These are phyloP conservation scores for Leccinum boreale DNA, from an alignment of 768 basidiomycete genomes.

Conservation along the genomic window DNA sequence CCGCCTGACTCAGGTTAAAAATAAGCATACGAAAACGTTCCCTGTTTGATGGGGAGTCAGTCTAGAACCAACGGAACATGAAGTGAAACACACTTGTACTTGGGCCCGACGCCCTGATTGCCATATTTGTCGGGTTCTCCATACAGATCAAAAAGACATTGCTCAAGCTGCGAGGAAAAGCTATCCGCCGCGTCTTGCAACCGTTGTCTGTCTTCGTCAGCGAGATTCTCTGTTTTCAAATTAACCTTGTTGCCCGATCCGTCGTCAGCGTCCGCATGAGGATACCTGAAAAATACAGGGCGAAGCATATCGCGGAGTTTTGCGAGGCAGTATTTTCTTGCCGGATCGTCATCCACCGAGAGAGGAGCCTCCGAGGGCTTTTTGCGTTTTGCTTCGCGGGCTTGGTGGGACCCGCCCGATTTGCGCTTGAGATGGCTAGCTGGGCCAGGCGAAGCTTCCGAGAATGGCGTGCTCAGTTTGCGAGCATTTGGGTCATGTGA, in stretches of 20 bases:
- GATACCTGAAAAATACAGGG: slow-evolving; percentile 70
- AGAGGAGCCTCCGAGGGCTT: slow-evolving; percentile 40
- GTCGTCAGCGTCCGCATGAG: slow-evolving; percentile 43
- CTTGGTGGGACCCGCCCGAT: slow-evolving; percentile 35
- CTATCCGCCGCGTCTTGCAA: slow-evolving; percentile 55
- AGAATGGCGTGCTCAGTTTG: slow-evolving; percentile 17
- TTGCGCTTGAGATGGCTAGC: slow-evolving; percentile 51
- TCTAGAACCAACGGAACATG: neutral
- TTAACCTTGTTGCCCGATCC: slow-evolving; percentile 32
- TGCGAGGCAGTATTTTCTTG: slow-evolving; percentile 74
- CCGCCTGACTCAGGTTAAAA: slow-evolving; percentile 83
- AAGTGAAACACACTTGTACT: slow-evolving; percentile 68
- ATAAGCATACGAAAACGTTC: slow-evolving; percentile 88
- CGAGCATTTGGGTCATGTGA: slow-evolving; percentile 12
- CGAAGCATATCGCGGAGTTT: slow-evolving; percentile 72
- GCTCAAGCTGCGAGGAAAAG: slow-evolving; percentile 73
- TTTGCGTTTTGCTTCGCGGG: slow-evolving; percentile 46
- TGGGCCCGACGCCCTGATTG: slow-evolving; percentile 58
- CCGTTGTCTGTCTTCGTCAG: slow-evolving; percentile 55
- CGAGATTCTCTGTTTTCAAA: slow-evolving; percentile 52
- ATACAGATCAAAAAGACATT: slow-evolving; percentile 71
- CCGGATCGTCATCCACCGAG: slow-evolving; percentile 59
- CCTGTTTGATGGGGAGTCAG: slow-evolving; percentile 38
- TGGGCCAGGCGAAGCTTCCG: slow-evolving; percentile 22
- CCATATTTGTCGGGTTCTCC: slow-evolving; percentile 74